phyloP scores from a whole-genome alignment of 2,329 filamentous ascomycete species.

The Coniosporium tulheliwenetii region DNA sequence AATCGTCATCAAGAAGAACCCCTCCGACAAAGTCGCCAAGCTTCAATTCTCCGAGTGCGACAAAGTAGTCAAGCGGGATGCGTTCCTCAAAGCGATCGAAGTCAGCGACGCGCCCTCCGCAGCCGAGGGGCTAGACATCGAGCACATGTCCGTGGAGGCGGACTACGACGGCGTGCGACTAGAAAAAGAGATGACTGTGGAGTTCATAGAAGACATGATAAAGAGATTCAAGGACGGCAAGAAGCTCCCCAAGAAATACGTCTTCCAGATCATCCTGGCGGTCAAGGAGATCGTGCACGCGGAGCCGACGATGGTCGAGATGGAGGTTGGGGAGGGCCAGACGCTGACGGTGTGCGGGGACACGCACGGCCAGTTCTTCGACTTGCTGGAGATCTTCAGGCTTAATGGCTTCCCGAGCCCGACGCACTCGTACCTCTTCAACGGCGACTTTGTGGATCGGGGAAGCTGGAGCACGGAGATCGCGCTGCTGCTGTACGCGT shows the following conservation, averaged over 20 bases:
- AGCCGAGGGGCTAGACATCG: slow-evolving; percentile 76
- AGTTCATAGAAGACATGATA: slow-evolving; percentile 97
- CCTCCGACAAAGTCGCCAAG: slow-evolving; percentile 77
- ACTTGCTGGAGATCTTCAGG: slow-evolving; percentile 89
- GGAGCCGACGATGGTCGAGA: slow-evolving; percentile 94
- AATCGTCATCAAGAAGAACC: slow-evolving; percentile 74
- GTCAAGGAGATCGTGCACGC: slow-evolving; percentile 81
- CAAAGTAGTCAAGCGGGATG: slow-evolving; percentile 80
- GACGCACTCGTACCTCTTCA: slow-evolving; percentile 90
- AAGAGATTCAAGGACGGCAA: slow-evolving; percentile 92
- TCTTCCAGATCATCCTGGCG: slow-evolving; percentile 86
- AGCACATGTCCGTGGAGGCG: slow-evolving; percentile 67
- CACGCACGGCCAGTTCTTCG: slow-evolving; percentile 96
- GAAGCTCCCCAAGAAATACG: slow-evolving; percentile 90
- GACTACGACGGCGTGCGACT: slow-evolving; percentile 74
- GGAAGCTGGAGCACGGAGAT: slow-evolving; percentile 99
- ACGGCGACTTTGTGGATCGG: slow-evolving; percentile 95
- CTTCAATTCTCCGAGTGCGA: slow-evolving; percentile 86
- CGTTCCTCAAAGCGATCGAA: slow-evolving; percentile 92
- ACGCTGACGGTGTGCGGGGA: slow-evolving; percentile 91
- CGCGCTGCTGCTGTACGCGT: slow-evolving; percentile 79
- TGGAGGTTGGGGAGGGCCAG: slow-evolving; percentile 61
- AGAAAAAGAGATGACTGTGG: slow-evolving; percentile 75
- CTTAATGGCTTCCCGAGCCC: slow-evolving; percentile 74
- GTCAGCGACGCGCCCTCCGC: slow-evolving; percentile 84